These are phyloP conservation scores for Protea cynaroides DNA, from an alignment of 164 flowering plant species.

Conservation along the genomic window DNA sequence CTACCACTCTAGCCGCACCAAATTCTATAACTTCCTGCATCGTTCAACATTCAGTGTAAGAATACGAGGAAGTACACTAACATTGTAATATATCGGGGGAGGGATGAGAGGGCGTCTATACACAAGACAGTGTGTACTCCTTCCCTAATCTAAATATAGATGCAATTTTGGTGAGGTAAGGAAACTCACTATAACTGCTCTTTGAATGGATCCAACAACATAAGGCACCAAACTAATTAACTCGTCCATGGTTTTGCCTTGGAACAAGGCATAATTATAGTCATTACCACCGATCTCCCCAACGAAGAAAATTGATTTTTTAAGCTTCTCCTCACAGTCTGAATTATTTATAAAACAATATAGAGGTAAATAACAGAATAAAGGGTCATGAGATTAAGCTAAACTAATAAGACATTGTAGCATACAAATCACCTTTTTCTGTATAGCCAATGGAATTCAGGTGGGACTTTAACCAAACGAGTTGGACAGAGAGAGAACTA, in stretches of 20 bases:
- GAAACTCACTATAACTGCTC: slow-evolving; percentile 8
- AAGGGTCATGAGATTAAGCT: too few relatives aligned
- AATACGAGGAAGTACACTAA: too few relatives aligned
- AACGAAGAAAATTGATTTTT: slow-evolving; percentile 3
- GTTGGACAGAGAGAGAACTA: slow-evolving; percentile 15
- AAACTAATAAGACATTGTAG: background rate
- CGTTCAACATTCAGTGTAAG: too few relatives aligned
- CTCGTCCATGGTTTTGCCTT: slow-evolving; percentile 9
- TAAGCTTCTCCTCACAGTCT: background rate
- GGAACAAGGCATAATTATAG: slow-evolving; percentile 7
- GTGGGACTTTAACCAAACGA: slow-evolving; percentile 14
- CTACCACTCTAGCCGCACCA: too few relatives aligned
- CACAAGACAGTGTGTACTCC: background rate
- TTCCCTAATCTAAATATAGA: background rate
- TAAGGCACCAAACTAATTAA: background rate
- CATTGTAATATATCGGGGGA: too few relatives aligned
- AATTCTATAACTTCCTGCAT: too few relatives aligned
- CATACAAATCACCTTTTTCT: too few relatives aligned
- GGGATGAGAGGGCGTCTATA: background rate
- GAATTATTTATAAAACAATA: too few relatives aligned
- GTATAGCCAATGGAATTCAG: slow-evolving; percentile 10
- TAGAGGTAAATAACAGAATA: too few relatives aligned
- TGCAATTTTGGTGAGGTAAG: background rate
- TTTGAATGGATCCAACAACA: too few relatives aligned
- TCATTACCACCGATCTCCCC: slow-evolving; percentile 13